Evolutionary conservation across 371 early-diverging fungal species (phyloP), one percentile per base, ranked within the genome.

Genomic region (Phascolomyces articulosus): DNA sequence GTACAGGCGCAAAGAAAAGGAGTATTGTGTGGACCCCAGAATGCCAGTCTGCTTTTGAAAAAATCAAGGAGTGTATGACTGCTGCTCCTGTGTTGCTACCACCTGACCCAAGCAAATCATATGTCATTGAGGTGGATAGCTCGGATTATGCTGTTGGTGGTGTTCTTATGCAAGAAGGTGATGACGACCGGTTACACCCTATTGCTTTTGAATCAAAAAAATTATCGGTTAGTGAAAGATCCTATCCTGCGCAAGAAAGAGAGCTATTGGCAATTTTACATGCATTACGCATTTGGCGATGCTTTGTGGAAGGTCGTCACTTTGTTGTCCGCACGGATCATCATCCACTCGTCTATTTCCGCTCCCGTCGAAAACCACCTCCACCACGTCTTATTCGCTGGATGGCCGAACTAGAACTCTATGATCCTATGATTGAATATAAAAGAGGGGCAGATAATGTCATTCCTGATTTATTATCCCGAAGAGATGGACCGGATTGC

Each of bases 181-280:
- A 49, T 24, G 53, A 74, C 15, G 69, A 72, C 3, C 85, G 87
- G 58, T 79, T 77, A 38, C 27, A 29, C 0, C 51, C 70, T 11
- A 70, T 87, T 21, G 47, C 41, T 1, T 59, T 59, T 27, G 60
- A 59, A 15, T 77, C 76, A 2, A 49, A 61, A 11, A 48, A 59
- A 28, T 54, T 79, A 13, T 53, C 65, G 16, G 13, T 38, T 10
- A 38, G 38, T 1, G 38, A 57, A 29, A 10, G 57, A 2, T 67
- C 70, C 4, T 68, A 70, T 67, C 73, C 74, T 4, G 72, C 74
- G 0, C 75, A 79, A 60, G 73, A 78, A 40, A 83, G 80, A 8
- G 79, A 77, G 61, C 51, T 80, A 2, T 58, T 74, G 1, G 78
- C 69, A n/a, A 75, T 78, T 4, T 23, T 79, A 0, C 69, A 71